These are phyloP conservation scores for Eucalyptus leucophloia DNA, from an alignment of 345 rosid genomes.

Conservation along the genomic window DNA sequence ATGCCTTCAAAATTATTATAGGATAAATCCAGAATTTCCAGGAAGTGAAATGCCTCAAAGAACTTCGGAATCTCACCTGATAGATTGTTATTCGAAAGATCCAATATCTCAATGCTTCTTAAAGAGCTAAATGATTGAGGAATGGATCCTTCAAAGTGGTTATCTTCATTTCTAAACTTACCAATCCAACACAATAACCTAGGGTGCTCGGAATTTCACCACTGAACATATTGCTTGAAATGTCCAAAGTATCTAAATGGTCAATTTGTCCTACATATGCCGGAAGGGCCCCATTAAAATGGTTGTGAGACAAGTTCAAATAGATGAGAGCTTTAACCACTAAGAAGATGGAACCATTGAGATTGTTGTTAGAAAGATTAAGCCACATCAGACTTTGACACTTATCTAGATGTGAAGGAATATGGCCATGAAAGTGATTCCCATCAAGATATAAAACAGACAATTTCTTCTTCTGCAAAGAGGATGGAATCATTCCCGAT, in stretches of 20 bases:
- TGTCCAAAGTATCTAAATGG: neutral
- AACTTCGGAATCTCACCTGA: too few relatives aligned
- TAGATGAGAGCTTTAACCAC: neutral
- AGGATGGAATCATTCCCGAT: slow-evolving; percentile 6
- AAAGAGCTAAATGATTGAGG: slow-evolving; percentile 16
- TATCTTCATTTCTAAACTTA: neutral
- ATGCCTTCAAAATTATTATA: too few relatives aligned
- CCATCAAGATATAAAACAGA: neutral
- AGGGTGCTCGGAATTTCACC: slow-evolving; percentile 12
- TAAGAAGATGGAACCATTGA: slow-evolving; percentile 5
- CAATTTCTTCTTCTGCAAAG: slow-evolving; percentile 1
- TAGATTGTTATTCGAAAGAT: neutral
- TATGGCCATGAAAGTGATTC: slow-evolving; percentile 4
- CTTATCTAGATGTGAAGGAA: neutral
- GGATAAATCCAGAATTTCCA: too few relatives aligned
- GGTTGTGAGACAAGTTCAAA: slow-evolving; percentile 11
- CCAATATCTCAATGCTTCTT: slow-evolving; percentile 7
- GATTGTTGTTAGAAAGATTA: slow-evolving; percentile 1
- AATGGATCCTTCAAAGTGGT: slow-evolving; percentile 13
- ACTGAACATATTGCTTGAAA: slow-evolving; percentile 5
- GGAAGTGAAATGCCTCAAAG: too few relatives aligned
- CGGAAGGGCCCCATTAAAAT: slow-evolving; percentile 4
- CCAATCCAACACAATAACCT: slow-evolving; percentile 4
- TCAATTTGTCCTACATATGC: neutral
- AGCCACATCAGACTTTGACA: neutral